A percentile compares a stretch with the other conserved stretches of the same genome.
phyloP scores from a whole-genome alignment of 2,329 filamentous ascomycete genomes.

The Chaetomium strumarium region DNA sequence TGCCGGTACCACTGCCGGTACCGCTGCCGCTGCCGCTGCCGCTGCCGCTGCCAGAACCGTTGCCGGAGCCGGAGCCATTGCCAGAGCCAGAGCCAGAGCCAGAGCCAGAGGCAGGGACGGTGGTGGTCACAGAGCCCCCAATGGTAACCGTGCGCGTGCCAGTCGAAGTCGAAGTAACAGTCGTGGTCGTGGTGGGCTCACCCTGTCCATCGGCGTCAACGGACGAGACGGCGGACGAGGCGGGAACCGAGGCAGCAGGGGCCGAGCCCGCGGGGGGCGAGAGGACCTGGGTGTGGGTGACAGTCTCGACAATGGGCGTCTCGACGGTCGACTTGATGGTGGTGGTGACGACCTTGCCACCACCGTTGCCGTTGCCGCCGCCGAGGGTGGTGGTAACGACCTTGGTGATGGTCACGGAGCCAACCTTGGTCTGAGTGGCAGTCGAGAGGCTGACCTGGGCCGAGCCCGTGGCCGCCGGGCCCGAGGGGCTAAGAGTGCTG shows the following conservation, averaged over 20 bases:
- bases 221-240: neutral
- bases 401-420: constrained; percentile 19
- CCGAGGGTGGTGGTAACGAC: constrained; percentile 26
- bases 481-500: constrained; percentile 33
- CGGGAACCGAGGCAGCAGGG: too few species aligned
- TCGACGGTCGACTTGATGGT: constrained; percentile 24
- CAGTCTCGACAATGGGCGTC: constrained; percentile 24
- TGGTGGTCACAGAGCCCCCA: constrained; percentile 13
- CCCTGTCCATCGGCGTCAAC: constrained; percentile 13
- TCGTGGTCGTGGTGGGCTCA: constrained; percentile 16
- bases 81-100: constrained; percentile 10
- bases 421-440: constrained; percentile 20
- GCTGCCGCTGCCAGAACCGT: constrained; percentile 3
- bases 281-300: constrained; percentile 16
- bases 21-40: neutral
- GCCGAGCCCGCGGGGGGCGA: too few species aligned
- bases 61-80: constrained; percentile 7
- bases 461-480: constrained; percentile 27
- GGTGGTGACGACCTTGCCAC: constrained; percentile 23
- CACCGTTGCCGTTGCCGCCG: constrained; percentile 13
- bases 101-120: constrained; percentile 11
- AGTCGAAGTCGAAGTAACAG: constrained; percentile 24
- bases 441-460: constrained; percentile 12
- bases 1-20: neutral
- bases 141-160: constrained; percentile 27